These are phyloP conservation scores for Dictyostelium purpureum DNA, from an alignment of 78 protist genomes.

Conservation along the genomic window DNA sequence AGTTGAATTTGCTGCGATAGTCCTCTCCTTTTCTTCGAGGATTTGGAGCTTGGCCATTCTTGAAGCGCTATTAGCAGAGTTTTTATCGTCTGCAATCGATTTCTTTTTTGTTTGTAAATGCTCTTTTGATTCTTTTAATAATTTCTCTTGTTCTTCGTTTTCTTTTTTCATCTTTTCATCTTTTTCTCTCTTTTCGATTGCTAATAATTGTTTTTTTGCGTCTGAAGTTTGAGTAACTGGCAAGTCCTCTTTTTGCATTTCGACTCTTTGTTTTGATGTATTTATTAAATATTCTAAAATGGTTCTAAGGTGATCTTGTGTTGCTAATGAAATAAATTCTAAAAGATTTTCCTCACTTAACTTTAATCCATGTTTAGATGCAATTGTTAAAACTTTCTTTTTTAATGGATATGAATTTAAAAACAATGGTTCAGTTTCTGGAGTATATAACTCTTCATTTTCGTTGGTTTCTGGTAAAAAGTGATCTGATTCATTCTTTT, in stretches of 20 bases:
- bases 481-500: slow-evolving; percentile 54
- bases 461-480: slow-evolving; percentile 51
- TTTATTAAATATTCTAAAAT: slow-evolving; percentile 52
- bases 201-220: slow-evolving; percentile 10
- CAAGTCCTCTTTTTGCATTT: slow-evolving; percentile 32
- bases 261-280: slow-evolving; percentile 44
- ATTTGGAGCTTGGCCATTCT: neutral
- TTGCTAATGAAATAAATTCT: slow-evolving; percentile 45
- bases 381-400: slow-evolving; percentile 3
- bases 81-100: neutral
- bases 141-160: slow-evolving; percentile 34
- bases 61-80: neutral
- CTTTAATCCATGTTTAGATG: slow-evolving; percentile 18
- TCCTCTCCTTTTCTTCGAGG: slow-evolving; percentile 34
- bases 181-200: slow-evolving; percentile 56
- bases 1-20: neutral
- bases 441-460: slow-evolving; percentile 35
- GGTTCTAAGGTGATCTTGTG: slow-evolving; percentile 55
- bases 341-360: slow-evolving; percentile 31
- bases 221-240: slow-evolving; percentile 20
- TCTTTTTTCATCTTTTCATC: slow-evolving; percentile 45
- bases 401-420: slow-evolving; percentile 35
- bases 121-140: slow-evolving; percentile 20
- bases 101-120: neutral
- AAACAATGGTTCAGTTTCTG: slow-evolving; percentile 67